Percentiles rank a stretch among this genome's conserved stretches.
Evolutionary conservation across 1,284 basidiomycete genomes (phyloP).

Genomic region (Gymnopus androsaceus): DNA sequence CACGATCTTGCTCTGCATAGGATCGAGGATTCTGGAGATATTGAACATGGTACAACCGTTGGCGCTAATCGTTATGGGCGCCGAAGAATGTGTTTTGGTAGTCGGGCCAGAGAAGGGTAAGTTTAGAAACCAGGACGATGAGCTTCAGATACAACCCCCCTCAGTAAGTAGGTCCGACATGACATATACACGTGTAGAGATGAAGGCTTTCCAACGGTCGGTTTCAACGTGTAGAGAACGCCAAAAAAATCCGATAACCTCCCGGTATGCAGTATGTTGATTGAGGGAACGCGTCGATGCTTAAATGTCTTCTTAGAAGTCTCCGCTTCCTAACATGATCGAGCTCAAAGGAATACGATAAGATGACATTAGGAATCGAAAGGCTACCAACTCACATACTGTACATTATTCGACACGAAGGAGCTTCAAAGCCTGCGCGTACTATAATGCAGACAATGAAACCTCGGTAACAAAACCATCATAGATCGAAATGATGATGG

Average conservation of each 20-base stretch:
- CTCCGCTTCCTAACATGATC: neutral
- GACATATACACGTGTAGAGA: conserved; percentile 16
- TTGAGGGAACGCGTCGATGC: neutral
- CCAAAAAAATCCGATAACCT: conserved; percentile 4
- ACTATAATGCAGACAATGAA: too few relatives aligned
- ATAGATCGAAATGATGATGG: conserved; percentile 18
- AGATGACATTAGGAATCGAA: neutral
- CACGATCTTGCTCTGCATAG: conserved; percentile 13
- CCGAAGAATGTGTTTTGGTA: neutral
- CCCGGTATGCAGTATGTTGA: neutral
- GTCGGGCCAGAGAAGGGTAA: neutral
- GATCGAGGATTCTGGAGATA: conserved; percentile 12
- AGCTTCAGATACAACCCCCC: neutral
- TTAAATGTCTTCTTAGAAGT: neutral
- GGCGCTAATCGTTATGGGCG: neutral
- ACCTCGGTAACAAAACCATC: neutral
- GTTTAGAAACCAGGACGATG: neutral
- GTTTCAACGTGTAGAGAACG: conserved; percentile 8
- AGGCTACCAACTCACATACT: neutral
- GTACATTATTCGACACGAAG: neutral
- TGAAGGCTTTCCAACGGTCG: neutral
- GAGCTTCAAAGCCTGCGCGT: neutral
- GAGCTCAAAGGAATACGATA: neutral
- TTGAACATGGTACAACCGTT: neutral
- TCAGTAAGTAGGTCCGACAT: conserved; percentile 6